A percentile compares a stretch with the other conserved stretches of the same genome.
These are phyloP conservation scores for Huntiella abstrusa DNA, from an alignment of 2,329 filamentous ascomycete species.

Conservation along the genomic window DNA sequence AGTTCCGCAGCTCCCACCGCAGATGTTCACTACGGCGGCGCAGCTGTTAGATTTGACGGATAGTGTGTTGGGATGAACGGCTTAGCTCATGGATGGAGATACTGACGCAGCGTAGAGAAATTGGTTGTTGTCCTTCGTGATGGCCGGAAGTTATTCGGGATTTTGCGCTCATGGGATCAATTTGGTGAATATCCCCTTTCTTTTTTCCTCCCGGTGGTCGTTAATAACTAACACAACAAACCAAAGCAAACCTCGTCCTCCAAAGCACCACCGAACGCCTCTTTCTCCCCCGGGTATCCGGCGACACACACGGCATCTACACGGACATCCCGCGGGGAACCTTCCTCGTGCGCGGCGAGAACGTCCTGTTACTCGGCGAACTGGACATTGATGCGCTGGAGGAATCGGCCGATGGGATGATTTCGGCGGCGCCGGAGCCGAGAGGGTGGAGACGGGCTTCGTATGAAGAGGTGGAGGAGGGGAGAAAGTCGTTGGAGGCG, in stretches of 20 bases:
- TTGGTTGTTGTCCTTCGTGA: constrained; percentile 81
- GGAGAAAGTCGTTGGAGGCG: constrained; percentile 53
- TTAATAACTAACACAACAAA: not conserved
- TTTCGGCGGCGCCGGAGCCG: constrained; percentile 46
- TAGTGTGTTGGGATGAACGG: constrained; percentile 47
- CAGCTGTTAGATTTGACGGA: constrained; percentile 92
- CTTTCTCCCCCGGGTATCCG: constrained; percentile 39
- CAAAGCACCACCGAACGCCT: constrained; percentile 84
- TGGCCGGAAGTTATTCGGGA: constrained; percentile 81
- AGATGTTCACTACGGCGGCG: constrained; percentile 97
- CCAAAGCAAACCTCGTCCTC: constrained; percentile 74
- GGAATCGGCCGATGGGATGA: constrained; percentile 51
- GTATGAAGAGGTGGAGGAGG: constrained; percentile 47
- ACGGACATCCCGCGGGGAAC: constrained; percentile 73
- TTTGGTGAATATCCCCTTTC: constrained; percentile 47
- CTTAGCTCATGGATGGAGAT: no score
- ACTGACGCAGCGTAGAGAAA: constrained; percentile 48
- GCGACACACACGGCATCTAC: constrained; percentile 36
- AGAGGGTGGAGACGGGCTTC: constrained; percentile 46
- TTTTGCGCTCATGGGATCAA: constrained; percentile 91
- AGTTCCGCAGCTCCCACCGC: constrained; percentile 54
- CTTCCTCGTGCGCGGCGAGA: constrained; percentile 87
- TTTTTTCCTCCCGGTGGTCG: not conserved
- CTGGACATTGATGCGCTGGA: constrained; percentile 96
- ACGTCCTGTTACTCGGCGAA: constrained; percentile 87